Evolutionary conservation across 2,329 filamentous ascomycete species (phyloP).

Genomic region (Talaromyces piceae): DNA sequence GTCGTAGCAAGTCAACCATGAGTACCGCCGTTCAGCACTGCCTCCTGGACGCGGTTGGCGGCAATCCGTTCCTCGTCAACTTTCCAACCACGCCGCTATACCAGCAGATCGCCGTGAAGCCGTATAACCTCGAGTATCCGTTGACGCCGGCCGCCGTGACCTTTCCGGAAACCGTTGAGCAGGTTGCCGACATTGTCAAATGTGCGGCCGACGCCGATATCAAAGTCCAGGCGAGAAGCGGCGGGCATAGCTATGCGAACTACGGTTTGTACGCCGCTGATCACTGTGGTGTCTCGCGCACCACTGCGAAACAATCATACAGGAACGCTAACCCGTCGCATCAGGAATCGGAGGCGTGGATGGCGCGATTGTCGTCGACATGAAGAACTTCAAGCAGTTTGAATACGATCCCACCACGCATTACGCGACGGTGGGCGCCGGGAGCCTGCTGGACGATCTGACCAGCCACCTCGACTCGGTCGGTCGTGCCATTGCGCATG

Average conservation of each 20-base stretch:
- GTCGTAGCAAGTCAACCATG: constrained; percentile 1
- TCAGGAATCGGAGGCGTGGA: constrained; percentile 29
- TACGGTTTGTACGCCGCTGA: constrained; percentile 27
- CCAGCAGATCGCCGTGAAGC: constrained; percentile 14
- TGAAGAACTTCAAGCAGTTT: constrained; percentile 18
- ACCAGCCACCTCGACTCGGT: constrained; percentile 23
- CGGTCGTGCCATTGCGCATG: constrained; percentile 32
- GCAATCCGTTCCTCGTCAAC: constrained; percentile 8
- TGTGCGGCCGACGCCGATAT: constrained; percentile 38
- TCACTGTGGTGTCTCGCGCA: background rate
- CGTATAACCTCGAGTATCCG: constrained; percentile 26
- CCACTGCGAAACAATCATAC: background rate
- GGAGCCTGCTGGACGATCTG: constrained; percentile 27
- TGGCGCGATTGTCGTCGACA: constrained; percentile 17
- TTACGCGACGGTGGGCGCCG: constrained; percentile 29
- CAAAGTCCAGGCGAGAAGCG: constrained; percentile 46
- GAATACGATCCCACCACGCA: constrained; percentile 23
- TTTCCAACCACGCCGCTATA: constrained; percentile 11
- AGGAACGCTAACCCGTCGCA: background rate
- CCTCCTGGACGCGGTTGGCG: constrained; percentile 12
- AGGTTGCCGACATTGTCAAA: constrained; percentile 40
- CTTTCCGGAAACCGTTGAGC: constrained; percentile 26
- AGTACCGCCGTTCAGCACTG: constrained; percentile 11
- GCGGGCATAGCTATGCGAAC: constrained; percentile 50
- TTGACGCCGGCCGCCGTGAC: constrained; percentile 27